Percentiles rank a stretch among this genome's conserved stretches.
Conservation (phyloP, 805 yeast species). For the Starmerella powellii region DNA sequence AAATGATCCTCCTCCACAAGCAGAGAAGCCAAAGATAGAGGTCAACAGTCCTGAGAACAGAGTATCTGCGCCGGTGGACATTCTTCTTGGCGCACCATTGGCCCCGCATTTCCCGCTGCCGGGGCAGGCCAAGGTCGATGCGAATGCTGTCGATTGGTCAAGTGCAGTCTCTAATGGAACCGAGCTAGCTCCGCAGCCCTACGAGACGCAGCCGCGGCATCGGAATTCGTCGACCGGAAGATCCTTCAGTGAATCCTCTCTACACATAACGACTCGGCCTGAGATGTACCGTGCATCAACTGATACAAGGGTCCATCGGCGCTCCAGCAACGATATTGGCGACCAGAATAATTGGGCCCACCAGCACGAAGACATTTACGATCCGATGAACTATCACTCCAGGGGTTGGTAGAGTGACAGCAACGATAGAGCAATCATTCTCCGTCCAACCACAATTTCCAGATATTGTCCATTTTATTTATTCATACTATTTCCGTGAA, state of each 20-base stretch:
- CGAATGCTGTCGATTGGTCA: neutral
- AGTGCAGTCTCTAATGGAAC: neutral
- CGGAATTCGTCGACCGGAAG: neutral
- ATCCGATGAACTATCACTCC: slow-evolving; percentile 23
- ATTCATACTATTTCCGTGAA: too few species aligned
- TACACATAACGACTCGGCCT: slow-evolving; percentile 16
- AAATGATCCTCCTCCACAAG: neutral
- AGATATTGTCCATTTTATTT: neutral
- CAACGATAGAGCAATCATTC: too few species aligned
- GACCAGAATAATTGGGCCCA: slow-evolving; percentile 5
- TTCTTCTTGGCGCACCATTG: slow-evolving; percentile 15
- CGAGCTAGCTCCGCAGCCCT: neutral
- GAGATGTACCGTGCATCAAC: slow-evolving; percentile 18
- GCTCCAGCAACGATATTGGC: neutral
- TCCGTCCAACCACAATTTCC: neutral
- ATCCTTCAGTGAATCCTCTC: slow-evolving; percentile 1
- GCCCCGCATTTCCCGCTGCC: slow-evolving; percentile 16
- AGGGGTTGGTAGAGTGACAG: slow-evolving; percentile 21
- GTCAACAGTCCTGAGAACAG: neutral
- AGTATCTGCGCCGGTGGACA: slow-evolving; percentile 16
- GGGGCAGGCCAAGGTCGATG: neutral
- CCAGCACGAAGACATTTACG: slow-evolving; percentile 21
- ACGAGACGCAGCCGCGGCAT: neutral
- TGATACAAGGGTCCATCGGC: neutral
- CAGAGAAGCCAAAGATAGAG: neutral